A percentile compares a stretch with the other conserved stretches of the same genome.
phyloP scores from a whole-genome alignment of 2,329 filamentous ascomycete species.

The Penicillium sp. region DNA sequence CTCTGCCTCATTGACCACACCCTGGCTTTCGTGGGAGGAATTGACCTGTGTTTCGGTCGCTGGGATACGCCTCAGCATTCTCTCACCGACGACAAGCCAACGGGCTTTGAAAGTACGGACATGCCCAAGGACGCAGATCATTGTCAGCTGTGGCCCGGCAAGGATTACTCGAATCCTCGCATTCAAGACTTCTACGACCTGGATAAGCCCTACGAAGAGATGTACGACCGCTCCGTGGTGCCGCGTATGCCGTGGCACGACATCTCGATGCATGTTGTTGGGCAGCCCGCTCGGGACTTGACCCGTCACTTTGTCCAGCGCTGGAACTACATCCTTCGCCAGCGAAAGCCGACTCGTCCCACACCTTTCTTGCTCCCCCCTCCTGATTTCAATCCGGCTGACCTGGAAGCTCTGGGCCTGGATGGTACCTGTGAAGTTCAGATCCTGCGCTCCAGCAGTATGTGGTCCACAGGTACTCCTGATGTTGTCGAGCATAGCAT shows the following conservation, averaged over 20 bases:
- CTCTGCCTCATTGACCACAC: conserved; percentile 96
- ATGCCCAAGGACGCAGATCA: conserved; percentile 80
- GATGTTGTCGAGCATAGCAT: conserved; percentile 88
- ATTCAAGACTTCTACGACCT: conserved; percentile 92
- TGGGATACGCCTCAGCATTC: conserved; percentile 96
- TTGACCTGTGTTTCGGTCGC: conserved; percentile 92
- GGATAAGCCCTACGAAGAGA: conserved; percentile 93
- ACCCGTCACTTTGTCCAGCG: conserved; percentile 95
- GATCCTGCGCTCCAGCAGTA: conserved; percentile 80
- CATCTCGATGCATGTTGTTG: conserved; percentile 94
- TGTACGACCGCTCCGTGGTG: conserved; percentile 87
- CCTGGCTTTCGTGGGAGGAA: conserved; percentile 88
- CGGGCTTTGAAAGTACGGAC: conserved; percentile 77
- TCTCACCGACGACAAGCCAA: conserved; percentile 86
- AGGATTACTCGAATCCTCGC: conserved; percentile 95
- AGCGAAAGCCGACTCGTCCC: conserved; percentile 85
- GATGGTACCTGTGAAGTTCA: conserved; percentile 95
- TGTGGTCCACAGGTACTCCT: conserved; percentile 84
- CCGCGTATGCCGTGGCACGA: conserved; percentile 99
- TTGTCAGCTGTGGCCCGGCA: conserved; percentile 93
- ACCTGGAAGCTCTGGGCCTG: conserved; percentile 80
- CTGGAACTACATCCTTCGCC: conserved; percentile 94
- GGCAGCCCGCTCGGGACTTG: conserved; percentile 87
- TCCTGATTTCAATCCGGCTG: conserved; percentile 79
- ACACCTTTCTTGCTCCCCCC: conserved; percentile 90